Conservation (phyloP, 495 filamentous ascomycete genomes). For the Penicillium goetzii region DNA sequence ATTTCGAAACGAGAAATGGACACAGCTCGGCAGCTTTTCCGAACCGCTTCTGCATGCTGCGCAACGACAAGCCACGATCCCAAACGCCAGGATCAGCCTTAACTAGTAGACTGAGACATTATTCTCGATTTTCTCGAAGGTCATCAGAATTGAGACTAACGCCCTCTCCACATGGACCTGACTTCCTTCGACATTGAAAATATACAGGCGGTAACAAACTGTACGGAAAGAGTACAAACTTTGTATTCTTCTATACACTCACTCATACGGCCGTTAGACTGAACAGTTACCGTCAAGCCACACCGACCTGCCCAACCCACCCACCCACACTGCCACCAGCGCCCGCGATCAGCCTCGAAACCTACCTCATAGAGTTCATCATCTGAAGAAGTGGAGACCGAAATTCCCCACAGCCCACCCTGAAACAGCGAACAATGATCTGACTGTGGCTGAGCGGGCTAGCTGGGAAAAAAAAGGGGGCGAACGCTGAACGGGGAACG, state of each 20-base stretch:
- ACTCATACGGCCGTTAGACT: conserved; percentile 2
- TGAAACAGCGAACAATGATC: conserved; percentile 36
- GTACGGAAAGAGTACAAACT: background rate
- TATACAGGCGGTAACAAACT: background rate
- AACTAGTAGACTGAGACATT: background rate
- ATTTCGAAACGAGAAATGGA: background rate
- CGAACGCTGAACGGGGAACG: background rate
- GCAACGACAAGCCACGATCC: background rate
- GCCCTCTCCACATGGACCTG: background rate
- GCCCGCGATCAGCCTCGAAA: conserved; percentile 11
- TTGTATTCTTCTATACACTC: background rate
- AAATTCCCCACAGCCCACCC: conserved; percentile 32
- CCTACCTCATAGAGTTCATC: conserved; percentile 19
- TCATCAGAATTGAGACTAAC: background rate
- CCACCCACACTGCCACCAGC: conserved; percentile 9
- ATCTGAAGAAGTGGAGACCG: conserved; percentile 22
- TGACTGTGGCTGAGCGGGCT: conserved; percentile 29
- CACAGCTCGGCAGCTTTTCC: background rate
- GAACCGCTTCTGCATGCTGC: background rate
- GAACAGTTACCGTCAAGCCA: conserved; percentile 16
- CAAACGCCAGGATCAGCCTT: background rate
- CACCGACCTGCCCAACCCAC: conserved; percentile 15
- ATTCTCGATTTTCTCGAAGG: background rate
- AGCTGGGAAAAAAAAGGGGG: conserved; percentile 21
- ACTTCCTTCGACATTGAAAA: background rate